Evolutionary conservation across 805 yeast species (phyloP).

Genomic region (Monosporozyma aerobia): DNA sequence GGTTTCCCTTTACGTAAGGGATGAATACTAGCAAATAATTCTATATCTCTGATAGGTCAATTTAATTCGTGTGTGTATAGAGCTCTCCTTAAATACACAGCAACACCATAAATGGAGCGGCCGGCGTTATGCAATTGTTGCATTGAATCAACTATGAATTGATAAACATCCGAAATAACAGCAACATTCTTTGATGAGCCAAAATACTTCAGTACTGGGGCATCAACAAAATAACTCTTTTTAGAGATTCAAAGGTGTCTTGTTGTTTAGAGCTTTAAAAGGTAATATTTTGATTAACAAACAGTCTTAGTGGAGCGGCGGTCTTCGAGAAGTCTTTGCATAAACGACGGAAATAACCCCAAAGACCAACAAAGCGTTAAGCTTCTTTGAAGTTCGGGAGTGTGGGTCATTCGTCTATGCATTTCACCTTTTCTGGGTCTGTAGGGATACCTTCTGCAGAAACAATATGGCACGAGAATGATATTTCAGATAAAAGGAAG

Average conservation of each 20-base stretch:
- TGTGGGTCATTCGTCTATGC: neutral
- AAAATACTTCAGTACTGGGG: neutral
- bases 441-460: neutral
- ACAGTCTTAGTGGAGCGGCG: neutral
- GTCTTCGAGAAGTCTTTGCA: neutral
- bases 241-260: neutral
- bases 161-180: neutral
- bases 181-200: neutral
- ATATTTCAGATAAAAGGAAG: neutral
- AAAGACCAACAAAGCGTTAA: neutral
- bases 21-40: neutral
- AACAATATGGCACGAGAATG: neutral
- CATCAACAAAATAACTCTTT: neutral
- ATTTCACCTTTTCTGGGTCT: neutral
- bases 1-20: constrained; percentile 1
- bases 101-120: neutral
- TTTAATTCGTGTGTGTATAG: neutral
- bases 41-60: constrained; percentile 1
- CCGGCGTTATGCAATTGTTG: neutral
- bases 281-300: neutral
- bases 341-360: neutral
- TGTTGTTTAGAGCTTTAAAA: neutral
- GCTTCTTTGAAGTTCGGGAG: neutral
- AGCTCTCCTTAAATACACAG: neutral
- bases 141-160: neutral